These are phyloP conservation scores for Hypoxylon sp. DNA, from an alignment of 2,329 filamentous ascomycete species.

Conservation along the genomic window DNA sequence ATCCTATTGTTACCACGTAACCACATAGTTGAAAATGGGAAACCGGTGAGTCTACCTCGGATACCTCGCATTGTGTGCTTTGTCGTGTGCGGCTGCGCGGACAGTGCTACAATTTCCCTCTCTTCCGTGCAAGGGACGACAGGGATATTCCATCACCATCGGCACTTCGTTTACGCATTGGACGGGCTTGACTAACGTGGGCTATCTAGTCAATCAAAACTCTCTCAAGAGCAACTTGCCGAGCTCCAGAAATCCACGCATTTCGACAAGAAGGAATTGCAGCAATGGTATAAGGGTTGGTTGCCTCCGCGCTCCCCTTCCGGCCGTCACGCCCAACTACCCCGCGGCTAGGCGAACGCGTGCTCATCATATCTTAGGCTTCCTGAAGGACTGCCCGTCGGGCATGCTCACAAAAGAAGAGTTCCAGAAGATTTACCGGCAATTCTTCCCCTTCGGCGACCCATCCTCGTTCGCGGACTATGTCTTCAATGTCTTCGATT, in stretches of 20 bases:
- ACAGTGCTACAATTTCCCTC: constrained; percentile 30
- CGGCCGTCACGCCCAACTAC: constrained; percentile 9
- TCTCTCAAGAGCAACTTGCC: constrained; percentile 93
- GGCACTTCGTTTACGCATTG: neutral
- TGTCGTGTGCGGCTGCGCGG: constrained; percentile 25
- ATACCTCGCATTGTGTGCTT: constrained; percentile 14
- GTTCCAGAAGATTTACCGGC: constrained; percentile 99
- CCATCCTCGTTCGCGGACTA: constrained; percentile 98
- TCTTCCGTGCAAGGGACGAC: constrained; percentile 15
- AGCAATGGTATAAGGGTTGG: constrained; percentile 99
- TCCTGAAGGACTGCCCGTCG: constrained; percentile 97
- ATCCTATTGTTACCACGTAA: constrained; percentile 18
- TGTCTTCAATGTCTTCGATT: constrained; percentile 99
- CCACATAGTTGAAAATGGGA: constrained; percentile 47
- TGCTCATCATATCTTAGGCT: constrained; percentile 70
- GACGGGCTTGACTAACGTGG: constrained; percentile 23
- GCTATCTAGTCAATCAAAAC: constrained; percentile 88
- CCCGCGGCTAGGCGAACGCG: constrained; percentile 8
- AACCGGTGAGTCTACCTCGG: constrained; percentile 51
- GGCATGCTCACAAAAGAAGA: constrained; percentile 98
- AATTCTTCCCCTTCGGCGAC: constrained; percentile 99
- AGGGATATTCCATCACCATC: constrained; percentile 25
- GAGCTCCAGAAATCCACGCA: constrained; percentile 98
- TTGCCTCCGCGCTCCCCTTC: constrained; percentile 28
- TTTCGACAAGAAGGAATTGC: constrained; percentile 99